These are phyloP conservation scores for Herpetomonas tarakana DNA, from an alignment of 208 protist species.

Conservation along the genomic window DNA sequence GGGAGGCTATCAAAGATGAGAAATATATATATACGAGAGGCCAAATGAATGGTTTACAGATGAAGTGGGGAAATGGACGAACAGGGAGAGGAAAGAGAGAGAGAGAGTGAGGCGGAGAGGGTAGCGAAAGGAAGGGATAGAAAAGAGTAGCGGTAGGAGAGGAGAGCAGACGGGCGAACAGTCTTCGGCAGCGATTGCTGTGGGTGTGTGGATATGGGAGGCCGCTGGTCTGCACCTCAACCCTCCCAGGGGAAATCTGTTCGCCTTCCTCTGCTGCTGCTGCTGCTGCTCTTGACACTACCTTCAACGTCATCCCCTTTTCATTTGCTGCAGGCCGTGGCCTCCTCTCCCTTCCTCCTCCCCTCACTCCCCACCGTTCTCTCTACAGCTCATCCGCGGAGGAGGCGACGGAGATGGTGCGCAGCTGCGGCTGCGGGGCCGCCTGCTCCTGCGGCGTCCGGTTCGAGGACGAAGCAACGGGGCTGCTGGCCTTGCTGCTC, in stretches of 20 bases:
- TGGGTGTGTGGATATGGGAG: too few species aligned
- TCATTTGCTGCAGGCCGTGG: too few species aligned
- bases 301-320: too few species aligned
- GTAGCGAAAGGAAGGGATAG: background rate
- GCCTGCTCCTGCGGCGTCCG: background rate
- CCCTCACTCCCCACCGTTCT: background rate
- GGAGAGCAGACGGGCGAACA: conserved; percentile 1
- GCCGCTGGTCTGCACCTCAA: too few species aligned
- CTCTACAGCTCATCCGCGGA: background rate
- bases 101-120: conserved; percentile 6
- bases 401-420: background rate
- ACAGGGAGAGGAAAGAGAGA: background rate
- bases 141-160: background rate
- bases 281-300: too few species aligned
- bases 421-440: background rate
- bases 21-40: too few species aligned
- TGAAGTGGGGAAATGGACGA: too few species aligned
- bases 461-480: background rate
- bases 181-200: too few species aligned
- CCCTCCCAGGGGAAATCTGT: too few species aligned
- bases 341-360: conserved; percentile 3
- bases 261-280: too few species aligned
- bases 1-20: too few species aligned
- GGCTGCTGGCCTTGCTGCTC: background rate
- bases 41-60: too few species aligned